Evolutionary conservation across 805 yeast species (phyloP).

Genomic region (Saccharomycopsis oosterbeekiorum): DNA sequence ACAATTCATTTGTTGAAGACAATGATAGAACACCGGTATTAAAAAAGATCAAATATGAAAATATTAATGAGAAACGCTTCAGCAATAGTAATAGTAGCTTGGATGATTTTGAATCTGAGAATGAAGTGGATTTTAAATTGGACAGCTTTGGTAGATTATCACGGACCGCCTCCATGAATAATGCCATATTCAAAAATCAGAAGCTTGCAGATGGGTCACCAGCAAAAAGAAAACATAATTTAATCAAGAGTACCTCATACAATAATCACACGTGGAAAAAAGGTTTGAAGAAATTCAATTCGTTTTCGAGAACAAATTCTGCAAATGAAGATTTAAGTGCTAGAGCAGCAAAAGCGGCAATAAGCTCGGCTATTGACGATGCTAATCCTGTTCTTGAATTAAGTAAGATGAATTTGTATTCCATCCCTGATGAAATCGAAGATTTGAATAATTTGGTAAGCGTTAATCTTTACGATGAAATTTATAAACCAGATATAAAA

Average conservation of each 20-base stretch:
- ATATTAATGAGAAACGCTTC: not conserved
- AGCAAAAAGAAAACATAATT: not conserved
- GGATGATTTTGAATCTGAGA: conserved; percentile 11
- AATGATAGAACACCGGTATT: not conserved
- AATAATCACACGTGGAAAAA: not conserved
- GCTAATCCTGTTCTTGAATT: conserved; percentile 9
- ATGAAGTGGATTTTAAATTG: conserved; percentile 13
- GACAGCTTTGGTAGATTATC: conserved; percentile 16
- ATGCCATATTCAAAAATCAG: not conserved
- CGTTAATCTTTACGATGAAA: conserved; percentile 3
- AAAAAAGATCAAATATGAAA: not conserved
- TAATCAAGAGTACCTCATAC: not conserved
- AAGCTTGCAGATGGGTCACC: not conserved
- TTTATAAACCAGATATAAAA: conserved; percentile 11
- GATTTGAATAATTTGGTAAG: conserved; percentile 17
- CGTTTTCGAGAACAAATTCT: conserved; percentile 11
- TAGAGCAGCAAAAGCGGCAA: conserved; percentile 6
- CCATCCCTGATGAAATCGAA: conserved; percentile 17
- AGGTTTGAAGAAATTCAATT: not conserved
- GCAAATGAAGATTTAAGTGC: conserved; percentile 1
- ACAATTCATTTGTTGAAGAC: conserved; percentile 2
- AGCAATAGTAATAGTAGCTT: not conserved
- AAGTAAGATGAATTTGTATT: conserved; percentile 8
- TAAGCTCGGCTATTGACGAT: conserved; percentile 17
- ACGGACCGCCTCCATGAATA: not conserved